phyloP scores from a whole-genome alignment of 1,284 basidiomycete genomes.

The Gomphus sp. region DNA sequence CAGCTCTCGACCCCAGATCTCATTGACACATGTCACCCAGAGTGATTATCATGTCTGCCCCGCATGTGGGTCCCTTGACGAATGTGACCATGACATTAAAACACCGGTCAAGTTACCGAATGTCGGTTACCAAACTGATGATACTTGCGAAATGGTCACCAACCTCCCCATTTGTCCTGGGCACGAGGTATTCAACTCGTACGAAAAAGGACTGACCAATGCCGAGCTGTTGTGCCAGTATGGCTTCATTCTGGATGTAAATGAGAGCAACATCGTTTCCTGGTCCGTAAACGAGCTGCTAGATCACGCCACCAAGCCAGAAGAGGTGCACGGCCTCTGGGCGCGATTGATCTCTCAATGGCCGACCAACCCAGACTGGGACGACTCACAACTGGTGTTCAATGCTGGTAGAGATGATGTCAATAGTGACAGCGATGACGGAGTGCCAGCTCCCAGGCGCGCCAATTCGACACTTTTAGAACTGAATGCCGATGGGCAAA shows the following conservation, averaged over 20 bases:
- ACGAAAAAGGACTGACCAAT: conserved; percentile 65
- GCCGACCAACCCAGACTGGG: neutral
- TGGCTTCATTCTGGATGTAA: conserved; percentile 62
- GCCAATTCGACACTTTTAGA: neutral
- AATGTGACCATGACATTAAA: conserved; percentile 64
- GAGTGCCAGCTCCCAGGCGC: neutral
- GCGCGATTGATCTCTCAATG: neutral
- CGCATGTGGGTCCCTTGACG: conserved; percentile 63
- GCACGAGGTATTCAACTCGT: conserved; percentile 79
- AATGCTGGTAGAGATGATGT: neutral
- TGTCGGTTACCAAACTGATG: conserved; percentile 10
- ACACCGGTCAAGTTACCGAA: neutral
- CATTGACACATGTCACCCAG: conserved; percentile 25
- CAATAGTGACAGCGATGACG: conserved; percentile 3
- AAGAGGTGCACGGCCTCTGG: neutral
- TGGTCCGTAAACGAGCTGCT: conserved; percentile 35
- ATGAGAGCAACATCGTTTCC: conserved; percentile 46
- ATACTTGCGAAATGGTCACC: conserved; percentile 36
- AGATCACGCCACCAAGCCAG: neutral
- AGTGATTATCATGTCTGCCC: conserved; percentile 81
- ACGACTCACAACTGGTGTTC: neutral
- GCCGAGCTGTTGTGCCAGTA: conserved; percentile 64
- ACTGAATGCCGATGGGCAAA: conserved; percentile 24
- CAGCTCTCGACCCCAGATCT: neutral
- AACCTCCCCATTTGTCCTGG: conserved; percentile 40